Conservation (phyloP, 2,329 filamentous ascomycete species). For the Saccharata proteae region DNA sequence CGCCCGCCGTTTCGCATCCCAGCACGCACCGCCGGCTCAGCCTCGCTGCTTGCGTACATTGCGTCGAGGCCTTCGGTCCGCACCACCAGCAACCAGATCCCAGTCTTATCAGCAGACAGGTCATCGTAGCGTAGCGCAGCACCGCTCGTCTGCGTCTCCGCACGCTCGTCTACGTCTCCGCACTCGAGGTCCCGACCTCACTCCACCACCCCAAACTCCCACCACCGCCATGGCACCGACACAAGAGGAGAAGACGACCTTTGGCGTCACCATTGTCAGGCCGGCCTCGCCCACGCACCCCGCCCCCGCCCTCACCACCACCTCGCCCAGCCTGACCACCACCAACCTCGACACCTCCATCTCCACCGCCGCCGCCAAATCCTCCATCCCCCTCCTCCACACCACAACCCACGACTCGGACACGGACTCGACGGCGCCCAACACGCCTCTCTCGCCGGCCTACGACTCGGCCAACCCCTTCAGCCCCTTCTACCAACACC, state of each 20-base stretch:
- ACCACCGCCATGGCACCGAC: slow-evolving; percentile 3
- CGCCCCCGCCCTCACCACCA: background rate
- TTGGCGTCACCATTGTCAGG: slow-evolving; percentile 9
- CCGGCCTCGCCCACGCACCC: slow-evolving; percentile 2
- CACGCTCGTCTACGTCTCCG: too few relatives aligned
- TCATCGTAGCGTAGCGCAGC: too few relatives aligned
- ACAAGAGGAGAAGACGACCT: slow-evolving; percentile 8
- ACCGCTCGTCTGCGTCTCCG: too few relatives aligned
- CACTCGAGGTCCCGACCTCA: too few relatives aligned
- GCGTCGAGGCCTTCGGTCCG: too few relatives aligned
- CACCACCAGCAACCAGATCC: too few relatives aligned
- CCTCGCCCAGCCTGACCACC: background rate
- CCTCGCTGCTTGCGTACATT: too few relatives aligned
- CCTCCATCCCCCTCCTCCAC: too few relatives aligned
- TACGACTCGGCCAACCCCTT: slow-evolving; percentile 28
- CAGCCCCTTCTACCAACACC: slow-evolving; percentile 37
- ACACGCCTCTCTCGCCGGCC: slow-evolving; percentile 2
- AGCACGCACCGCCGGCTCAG: too few relatives aligned
- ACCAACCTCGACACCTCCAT: slow-evolving; percentile 2
- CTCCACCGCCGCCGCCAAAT: slow-evolving; percentile 3
- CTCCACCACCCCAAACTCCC: background rate
- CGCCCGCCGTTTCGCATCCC: too few relatives aligned
- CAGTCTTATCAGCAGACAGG: too few relatives aligned
- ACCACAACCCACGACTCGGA: too few relatives aligned
- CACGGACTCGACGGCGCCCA: slow-evolving; percentile 2